phyloP scores from a whole-genome alignment of 2,329 filamentous ascomycete species.

The Rhinocladiella mackenziei region DNA sequence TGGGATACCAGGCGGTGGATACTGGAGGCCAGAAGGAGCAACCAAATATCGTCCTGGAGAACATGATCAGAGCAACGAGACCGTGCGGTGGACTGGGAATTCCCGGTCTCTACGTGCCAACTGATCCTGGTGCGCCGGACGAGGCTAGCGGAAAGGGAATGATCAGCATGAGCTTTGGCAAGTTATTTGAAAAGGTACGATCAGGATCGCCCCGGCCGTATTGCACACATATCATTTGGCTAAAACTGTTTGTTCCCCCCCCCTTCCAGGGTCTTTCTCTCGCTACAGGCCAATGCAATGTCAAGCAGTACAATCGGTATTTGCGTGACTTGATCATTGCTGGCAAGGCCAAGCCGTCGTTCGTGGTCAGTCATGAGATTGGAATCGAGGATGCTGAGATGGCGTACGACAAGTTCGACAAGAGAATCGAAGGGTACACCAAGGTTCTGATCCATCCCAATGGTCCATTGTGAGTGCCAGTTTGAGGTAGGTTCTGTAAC shows the following conservation, averaged over 20 bases:
- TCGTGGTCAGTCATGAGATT: conserved; percentile 64
- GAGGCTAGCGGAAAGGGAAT: conserved; percentile 58
- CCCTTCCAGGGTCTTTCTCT: conserved; percentile 49
- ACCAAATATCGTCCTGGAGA: conserved; percentile 61
- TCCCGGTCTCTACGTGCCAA: conserved; percentile 47
- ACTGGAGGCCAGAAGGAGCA: conserved; percentile 55
- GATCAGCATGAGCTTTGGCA: conserved; percentile 62
- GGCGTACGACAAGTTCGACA: conserved; percentile 64
- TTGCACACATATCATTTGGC: too few relatives aligned
- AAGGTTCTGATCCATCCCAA: conserved; percentile 67
- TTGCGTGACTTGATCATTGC: conserved; percentile 62
- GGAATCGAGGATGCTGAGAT: conserved; percentile 57
- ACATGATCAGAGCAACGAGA: conserved; percentile 60
- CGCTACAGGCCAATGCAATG: conserved; percentile 63
- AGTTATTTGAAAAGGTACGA: conserved; percentile 62
- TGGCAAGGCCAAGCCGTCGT: conserved; percentile 62
- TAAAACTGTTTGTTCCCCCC: neutral
- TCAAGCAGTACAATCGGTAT: conserved; percentile 65
- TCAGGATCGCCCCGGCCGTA: too few relatives aligned
- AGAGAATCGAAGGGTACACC: conserved; percentile 62
- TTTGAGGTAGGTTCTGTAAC: neutral
- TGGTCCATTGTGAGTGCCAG: conserved; percentile 36
- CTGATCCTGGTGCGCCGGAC: conserved; percentile 61
- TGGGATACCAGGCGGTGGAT: conserved; percentile 61
- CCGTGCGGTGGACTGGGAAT: conserved; percentile 60